phyloP scores from a whole-genome alignment of 169 alveolate species.

The Plasmodium fragile region DNA sequence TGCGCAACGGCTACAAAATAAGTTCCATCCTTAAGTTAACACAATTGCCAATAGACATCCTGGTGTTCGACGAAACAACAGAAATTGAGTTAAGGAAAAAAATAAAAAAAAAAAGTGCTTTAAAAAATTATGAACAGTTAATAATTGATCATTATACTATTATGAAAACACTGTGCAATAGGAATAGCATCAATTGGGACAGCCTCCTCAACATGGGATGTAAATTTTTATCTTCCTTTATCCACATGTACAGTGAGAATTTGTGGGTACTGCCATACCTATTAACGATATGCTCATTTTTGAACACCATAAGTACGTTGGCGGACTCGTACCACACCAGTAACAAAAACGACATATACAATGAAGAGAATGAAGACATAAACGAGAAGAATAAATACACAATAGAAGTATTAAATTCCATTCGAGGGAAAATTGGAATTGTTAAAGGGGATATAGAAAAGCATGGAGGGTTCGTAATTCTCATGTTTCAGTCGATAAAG shows the following conservation, averaged over 20 bases:
- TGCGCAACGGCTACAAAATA: conserved; percentile 28
- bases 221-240: conserved; percentile 28
- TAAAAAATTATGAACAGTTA: conserved; percentile 44
- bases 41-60: conserved; percentile 22
- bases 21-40: conserved; percentile 19
- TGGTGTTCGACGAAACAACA: conserved; percentile 15
- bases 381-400: conserved; percentile 55
- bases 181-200: conserved; percentile 37
- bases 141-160: conserved; percentile 56
- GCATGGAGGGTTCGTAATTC: conserved; percentile 79
- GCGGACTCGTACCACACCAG: conserved; percentile 23
- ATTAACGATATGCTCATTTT: conserved; percentile 21
- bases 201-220: conserved; percentile 24
- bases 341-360: conserved; percentile 44
- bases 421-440: conserved; percentile 79
- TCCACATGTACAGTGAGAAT: conserved; percentile 25
- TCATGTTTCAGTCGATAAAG: conserved; percentile 80
- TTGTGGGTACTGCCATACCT: conserved; percentile 54
- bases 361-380: conserved; percentile 44
- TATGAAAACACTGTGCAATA: conserved; percentile 34
- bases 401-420: conserved; percentile 79
- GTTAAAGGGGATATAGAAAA: conserved; percentile 63
- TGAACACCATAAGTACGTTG: conserved; percentile 42
- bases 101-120: conserved; percentile 28
- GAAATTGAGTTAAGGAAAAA: conserved; percentile 35